phyloP scores from a whole-genome alignment of 352 stramenopile species.

The Phytophthora ramorum region DNA sequence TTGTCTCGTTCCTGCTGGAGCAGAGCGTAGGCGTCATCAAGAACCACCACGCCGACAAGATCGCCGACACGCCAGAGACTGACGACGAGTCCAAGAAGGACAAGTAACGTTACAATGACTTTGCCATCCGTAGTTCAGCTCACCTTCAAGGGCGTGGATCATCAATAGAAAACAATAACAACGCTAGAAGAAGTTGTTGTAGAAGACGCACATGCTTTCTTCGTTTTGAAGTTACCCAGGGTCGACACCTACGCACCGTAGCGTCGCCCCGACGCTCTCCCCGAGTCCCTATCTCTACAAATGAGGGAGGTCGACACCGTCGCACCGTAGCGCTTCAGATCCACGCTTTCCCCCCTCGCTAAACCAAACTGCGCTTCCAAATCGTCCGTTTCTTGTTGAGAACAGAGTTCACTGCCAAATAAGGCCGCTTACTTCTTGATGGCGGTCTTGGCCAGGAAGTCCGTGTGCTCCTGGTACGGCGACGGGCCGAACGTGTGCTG shows the following conservation, averaged over 20 bases:
- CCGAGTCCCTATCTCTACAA: constrained; percentile 47
- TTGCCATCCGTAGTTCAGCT: not conserved
- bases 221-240: constrained; percentile 41
- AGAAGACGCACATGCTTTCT: constrained; percentile 31
- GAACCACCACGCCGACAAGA: constrained; percentile 26
- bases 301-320: constrained; percentile 87
- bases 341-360: constrained; percentile 74
- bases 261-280: constrained; percentile 88
- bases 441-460: constrained; percentile 98
- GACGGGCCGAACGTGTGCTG: constrained; percentile 93
- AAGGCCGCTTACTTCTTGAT: constrained; percentile 87
- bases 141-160: not conserved
- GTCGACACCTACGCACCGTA: constrained; percentile 94
- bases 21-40: constrained; percentile 62
- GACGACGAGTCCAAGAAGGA: constrained; percentile 57
- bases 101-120: constrained; percentile 31
- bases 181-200: not conserved
- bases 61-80: not conserved
- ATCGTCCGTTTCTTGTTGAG: constrained; percentile 38
- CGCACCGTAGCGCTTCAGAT: constrained; percentile 90
- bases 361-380: constrained; percentile 33
- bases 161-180: not conserved
- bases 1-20: constrained; percentile 65
- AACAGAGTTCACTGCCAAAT: constrained; percentile 38
- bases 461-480: constrained; percentile 99